Base-by-base conservation (phyloP, 306 rosid genomes). In the Cyamopsis tetragonoloba region DNA sequence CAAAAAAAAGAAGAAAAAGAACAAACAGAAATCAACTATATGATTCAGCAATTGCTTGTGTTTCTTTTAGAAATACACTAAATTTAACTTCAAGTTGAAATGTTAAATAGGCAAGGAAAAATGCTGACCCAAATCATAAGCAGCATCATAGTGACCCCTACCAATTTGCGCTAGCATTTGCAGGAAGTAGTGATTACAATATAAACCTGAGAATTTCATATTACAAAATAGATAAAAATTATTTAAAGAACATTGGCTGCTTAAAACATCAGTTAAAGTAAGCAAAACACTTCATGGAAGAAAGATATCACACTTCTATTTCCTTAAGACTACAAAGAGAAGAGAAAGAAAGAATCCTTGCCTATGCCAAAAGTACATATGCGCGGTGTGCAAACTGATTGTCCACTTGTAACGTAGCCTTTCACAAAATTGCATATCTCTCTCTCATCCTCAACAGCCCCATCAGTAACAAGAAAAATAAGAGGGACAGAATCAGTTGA, bases 341-440 rank as follows among this genome's bases (percentile, higher is more conserved):
- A 76, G 61, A 71, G 27, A 32, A 59, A 74, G 53, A 57, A 34
- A 71, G 68, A 68, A 47, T 42, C 43, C 86, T 76, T 80, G 84
- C 99, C 99, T 78, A 93, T 90, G 82, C 99, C 99, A 78, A 89
- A 83, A 55, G 99, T 88, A 62, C 80, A 84, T 44, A 93, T 32
- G 55, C 92, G 95, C 30, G 95, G 97, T 53, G 71, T 26, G 75
- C 83, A 78, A 59, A 79, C 48, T 46, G 86, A 57, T 20, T 72
- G 71, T 32, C 74, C 81, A 39, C 70, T 82, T 61, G 80, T 54
- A 43, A 74, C 54, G 35, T 79, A 75, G 76, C 77, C 79, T 83
- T 79, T 85, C 68, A 88, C 78, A 55, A 76, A 57, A 73, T 79
- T 83, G 81, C 95, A 93, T 62, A 90, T 85, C 59, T 86, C 95